These are phyloP conservation scores for Capsella rubella DNA, from an alignment of 441 rosid species.

Conservation along the genomic window DNA sequence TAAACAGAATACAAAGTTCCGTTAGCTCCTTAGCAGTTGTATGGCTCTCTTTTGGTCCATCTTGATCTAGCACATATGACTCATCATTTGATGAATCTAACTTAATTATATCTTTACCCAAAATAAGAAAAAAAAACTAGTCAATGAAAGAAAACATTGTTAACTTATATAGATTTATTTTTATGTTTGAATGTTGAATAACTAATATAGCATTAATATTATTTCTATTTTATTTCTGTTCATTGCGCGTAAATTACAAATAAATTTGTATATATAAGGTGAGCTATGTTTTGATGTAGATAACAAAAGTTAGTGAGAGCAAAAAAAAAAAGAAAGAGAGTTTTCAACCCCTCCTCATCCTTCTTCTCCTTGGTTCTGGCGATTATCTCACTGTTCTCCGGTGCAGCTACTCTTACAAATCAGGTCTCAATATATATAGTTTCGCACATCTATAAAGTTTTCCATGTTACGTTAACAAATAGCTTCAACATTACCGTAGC, in stretches of 20 bases:
- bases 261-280: neutral
- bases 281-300: slow-evolving; percentile 9
- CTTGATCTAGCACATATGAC: no score
- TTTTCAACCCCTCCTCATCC: neutral
- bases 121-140: neutral
- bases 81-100: neutral
- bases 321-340: neutral
- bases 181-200: neutral
- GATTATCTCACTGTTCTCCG: slow-evolving; percentile 1
- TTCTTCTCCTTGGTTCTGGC: neutral
- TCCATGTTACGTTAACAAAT: neutral
- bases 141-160: neutral
- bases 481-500: neutral
- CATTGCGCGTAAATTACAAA: neutral
- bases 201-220: neutral
- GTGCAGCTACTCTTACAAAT: neutral
- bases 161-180: neutral
- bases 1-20: no score
- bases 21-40: no score
- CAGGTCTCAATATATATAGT: neutral
- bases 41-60: no score
- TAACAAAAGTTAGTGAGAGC: neutral
- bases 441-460: neutral
- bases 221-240: neutral
- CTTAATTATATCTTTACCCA: neutral